A percentile compares a stretch with the other conserved stretches of the same genome.
Evolutionary conservation across 2,329 filamentous ascomycete species (phyloP).

Genomic region (Penicillium expansum): DNA sequence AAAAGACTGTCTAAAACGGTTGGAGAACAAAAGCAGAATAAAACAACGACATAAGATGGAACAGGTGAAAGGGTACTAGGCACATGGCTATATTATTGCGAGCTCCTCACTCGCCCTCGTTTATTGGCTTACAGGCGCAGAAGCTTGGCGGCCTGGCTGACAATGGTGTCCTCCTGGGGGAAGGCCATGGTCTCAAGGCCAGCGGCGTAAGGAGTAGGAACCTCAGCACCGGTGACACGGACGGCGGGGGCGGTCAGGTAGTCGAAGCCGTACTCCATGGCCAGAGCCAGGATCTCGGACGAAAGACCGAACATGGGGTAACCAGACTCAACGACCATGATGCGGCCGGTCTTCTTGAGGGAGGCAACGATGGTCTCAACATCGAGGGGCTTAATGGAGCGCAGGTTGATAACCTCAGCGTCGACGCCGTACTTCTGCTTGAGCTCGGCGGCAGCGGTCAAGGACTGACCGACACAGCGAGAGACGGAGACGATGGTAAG

Average conservation of each 20-base stretch:
- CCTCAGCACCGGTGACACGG: constrained; percentile 89
- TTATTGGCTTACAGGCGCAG: constrained; percentile 63
- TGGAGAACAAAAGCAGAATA: constrained; percentile 24
- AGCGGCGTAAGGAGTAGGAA: constrained; percentile 91
- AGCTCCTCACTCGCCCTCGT: constrained; percentile 19
- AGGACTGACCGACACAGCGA: constrained; percentile 88
- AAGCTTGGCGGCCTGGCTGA: constrained; percentile 84
- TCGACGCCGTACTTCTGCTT: constrained; percentile 97
- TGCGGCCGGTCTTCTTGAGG: constrained; percentile 95
- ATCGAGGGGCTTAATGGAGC: constrained; percentile 94
- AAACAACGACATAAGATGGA: constrained; percentile 23
- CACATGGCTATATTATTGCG: constrained; percentile 34
- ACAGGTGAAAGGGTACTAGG: constrained; percentile 34
- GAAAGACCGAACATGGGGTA: constrained; percentile 94
- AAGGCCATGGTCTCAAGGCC: constrained; percentile 94
- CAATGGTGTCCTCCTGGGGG: constrained; percentile 85
- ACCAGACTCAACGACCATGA: constrained; percentile 90
- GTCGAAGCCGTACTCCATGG: constrained; percentile 98
- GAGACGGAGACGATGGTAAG: constrained; percentile 93
- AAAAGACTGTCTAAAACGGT: constrained; percentile 22
- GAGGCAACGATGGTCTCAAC: constrained; percentile 93
- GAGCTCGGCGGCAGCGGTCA: constrained; percentile 82
- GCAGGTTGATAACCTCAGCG: constrained; percentile 95
- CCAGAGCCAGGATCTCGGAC: constrained; percentile 86
- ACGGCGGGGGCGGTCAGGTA: constrained; percentile 93